These are phyloP conservation scores for Agrocybe pediades DNA, from an alignment of 768 basidiomycete genomes.

Conservation along the genomic window DNA sequence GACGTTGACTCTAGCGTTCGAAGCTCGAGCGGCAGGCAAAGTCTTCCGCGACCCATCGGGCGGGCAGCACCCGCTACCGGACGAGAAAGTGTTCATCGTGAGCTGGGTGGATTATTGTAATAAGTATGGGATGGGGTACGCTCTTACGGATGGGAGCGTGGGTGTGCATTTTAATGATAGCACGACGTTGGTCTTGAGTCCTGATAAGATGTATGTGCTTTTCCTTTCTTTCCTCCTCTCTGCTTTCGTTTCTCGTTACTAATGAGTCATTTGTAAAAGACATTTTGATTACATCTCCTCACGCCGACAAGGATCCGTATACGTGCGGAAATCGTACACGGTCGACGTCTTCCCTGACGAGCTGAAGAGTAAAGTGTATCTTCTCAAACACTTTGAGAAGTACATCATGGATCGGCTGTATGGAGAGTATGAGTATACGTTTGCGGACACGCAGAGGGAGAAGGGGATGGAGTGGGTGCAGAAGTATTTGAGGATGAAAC, in stretches of 20 bases:
- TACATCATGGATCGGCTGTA: constrained; percentile 93
- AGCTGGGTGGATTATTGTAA: constrained; percentile 99
- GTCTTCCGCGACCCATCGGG: constrained; percentile 66
- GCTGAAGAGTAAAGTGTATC: constrained; percentile 87
- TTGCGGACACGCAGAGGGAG: constrained; percentile 61
- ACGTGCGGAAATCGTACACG: constrained; percentile 70
- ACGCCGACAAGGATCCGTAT: constrained; percentile 64
- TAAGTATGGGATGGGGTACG: constrained; percentile 99
- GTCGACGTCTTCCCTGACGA: constrained; percentile 77
- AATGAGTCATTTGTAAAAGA: constrained; percentile 38
- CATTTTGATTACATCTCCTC: constrained; percentile 89
- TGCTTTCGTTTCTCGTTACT: background rate
- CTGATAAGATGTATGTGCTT: constrained; percentile 78
- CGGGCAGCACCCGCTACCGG: constrained; percentile 35
- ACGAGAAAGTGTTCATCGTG: constrained; percentile 87
- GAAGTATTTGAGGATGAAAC: constrained; percentile 95
- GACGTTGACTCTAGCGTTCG: constrained; percentile 59
- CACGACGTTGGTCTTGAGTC: constrained; percentile 80
- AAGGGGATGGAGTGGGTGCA: constrained; percentile 95
- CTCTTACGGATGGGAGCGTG: constrained; percentile 91
- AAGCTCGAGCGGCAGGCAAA: constrained; percentile 60
- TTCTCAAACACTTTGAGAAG: constrained; percentile 90
- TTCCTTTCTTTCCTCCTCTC: constrained; percentile 17
- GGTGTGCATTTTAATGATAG: constrained; percentile 98
- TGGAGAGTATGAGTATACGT: constrained; percentile 84